These are phyloP conservation scores for Dendrobium officinale DNA, from an alignment of 106 monocot genomes.

Conservation along the genomic window DNA sequence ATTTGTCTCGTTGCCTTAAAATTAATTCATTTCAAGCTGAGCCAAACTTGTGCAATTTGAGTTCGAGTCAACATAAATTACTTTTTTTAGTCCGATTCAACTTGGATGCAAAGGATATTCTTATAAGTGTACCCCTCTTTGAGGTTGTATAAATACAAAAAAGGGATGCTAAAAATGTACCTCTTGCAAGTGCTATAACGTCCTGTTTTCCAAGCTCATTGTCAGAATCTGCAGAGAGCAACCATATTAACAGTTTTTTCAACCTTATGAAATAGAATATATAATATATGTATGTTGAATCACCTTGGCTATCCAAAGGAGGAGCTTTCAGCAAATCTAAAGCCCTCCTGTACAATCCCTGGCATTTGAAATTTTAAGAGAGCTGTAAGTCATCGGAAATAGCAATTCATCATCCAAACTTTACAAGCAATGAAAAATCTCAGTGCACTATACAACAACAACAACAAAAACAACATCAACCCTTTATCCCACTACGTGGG, in stretches of 20 bases:
- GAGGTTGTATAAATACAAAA: not conserved
- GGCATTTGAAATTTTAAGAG: conserved; percentile 6
- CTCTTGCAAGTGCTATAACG: conserved; percentile 71
- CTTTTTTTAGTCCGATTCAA: too few species aligned
- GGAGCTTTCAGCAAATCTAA: conserved; percentile 80
- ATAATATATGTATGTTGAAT: not conserved
- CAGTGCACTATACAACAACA: too few species aligned
- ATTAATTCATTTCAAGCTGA: too few species aligned
- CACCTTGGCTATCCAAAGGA: conserved; percentile 58
- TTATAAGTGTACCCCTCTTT: too few species aligned
- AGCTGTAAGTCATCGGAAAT: not conserved
- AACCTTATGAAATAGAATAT: not conserved
- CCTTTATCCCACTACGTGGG: too few species aligned
- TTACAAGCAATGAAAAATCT: too few species aligned
- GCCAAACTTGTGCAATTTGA: too few species aligned
- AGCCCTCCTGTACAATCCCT: conserved; percentile 79
- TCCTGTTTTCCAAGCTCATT: conserved; percentile 33
- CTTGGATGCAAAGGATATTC: too few species aligned
- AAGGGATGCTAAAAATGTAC: conserved; percentile 23
- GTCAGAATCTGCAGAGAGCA: conserved; percentile 21
- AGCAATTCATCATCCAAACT: not conserved
- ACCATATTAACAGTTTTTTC: conserved; percentile 6
- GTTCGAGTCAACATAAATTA: too few species aligned
- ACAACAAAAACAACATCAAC: too few species aligned
- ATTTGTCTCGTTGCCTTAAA: too few species aligned